Evolutionary conservation across 2,329 filamentous ascomycete genomes (phyloP), one percentile per base, ranked within the genome.

Genomic region (Coniochaeta sp.): DNA sequence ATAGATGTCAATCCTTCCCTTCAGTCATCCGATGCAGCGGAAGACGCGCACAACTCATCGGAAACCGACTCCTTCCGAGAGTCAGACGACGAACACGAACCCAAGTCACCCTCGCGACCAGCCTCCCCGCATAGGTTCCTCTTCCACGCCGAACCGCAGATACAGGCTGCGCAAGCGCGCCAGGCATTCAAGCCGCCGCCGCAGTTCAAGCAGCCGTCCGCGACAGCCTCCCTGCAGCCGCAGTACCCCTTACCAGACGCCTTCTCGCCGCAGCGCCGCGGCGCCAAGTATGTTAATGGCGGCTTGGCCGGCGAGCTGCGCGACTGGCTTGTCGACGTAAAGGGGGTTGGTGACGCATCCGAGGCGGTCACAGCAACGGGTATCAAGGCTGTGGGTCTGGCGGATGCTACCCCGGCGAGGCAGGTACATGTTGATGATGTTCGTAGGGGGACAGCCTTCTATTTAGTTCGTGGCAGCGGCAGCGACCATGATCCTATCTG

Each of bases 261-360:
- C 22, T 77, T 77, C 63, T 77, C 75, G 5, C 75, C 75, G 1
- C 72, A 70, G 38, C 66, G 66, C 9, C 70, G 73, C 30, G 71
- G 68, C 34, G 67, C 65, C 1, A 67, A 63, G 62, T 77, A 77
- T 56, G 61, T 76, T 4, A 63, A 73, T 0, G 75, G 75, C 16
- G 76, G 77, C 0, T 69, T 79, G 14, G 77, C 77, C 3, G 71
- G 74, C 2, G 72, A 75, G 60, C 65, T 79, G 9, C 72, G 76
- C 7, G 73, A 75, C 67, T 79, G 77, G 77, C 71, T 79, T 34
- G 71, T 79, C 42, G 74, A 76, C 56, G 71, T 76, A 44, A 77
- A 77, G 62, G 70, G 72, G 1, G 59, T 28, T 8, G 17, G 47
- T 30, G 47, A 52, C 17, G 47, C 22, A 6, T 17, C 26, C 61